Conservation (phyloP, 768 basidiomycete genomes). For the Guyanaporus albipodus region DNA sequence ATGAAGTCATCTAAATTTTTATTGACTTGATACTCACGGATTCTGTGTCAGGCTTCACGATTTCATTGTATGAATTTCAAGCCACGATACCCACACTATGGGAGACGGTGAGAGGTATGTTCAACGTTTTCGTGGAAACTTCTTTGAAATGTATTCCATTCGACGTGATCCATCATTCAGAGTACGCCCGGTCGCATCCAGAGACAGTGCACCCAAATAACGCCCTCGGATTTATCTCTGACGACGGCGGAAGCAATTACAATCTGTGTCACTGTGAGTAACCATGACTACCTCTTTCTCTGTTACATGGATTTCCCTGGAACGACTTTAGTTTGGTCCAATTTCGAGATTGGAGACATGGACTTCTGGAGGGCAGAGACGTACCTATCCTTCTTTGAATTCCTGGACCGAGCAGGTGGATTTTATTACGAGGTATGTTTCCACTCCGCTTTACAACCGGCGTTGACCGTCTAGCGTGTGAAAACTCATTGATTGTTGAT, state of each 20-base stretch:
- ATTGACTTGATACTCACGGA: not conserved
- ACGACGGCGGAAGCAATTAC: constrained; percentile 59
- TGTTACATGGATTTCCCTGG: not conserved
- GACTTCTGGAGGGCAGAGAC: constrained; percentile 83
- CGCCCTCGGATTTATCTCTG: constrained; percentile 57
- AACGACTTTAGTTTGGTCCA: constrained; percentile 70
- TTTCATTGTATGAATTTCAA: constrained; percentile 57
- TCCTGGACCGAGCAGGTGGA: constrained; percentile 74
- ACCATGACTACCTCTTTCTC: not conserved
- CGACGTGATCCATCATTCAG: constrained; percentile 17
- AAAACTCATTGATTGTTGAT: not conserved
- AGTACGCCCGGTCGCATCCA: constrained; percentile 36
- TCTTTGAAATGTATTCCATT: not conserved
- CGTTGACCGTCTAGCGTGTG: not conserved
- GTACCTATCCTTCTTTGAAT: constrained; percentile 81
- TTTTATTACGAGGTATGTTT: constrained; percentile 80
- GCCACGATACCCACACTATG: constrained; percentile 64
- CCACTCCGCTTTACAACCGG: not conserved
- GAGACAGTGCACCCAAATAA: constrained; percentile 51
- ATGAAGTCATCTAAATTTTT: not conserved
- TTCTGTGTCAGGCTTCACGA: constrained; percentile 47
- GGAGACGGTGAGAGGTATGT: constrained; percentile 51
- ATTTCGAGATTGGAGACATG: constrained; percentile 87
- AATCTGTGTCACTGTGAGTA: constrained; percentile 62
- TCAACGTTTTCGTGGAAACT: constrained; percentile 37